phyloP scores from a whole-genome alignment of 768 basidiomycete species.

The Mycena indigotica region DNA sequence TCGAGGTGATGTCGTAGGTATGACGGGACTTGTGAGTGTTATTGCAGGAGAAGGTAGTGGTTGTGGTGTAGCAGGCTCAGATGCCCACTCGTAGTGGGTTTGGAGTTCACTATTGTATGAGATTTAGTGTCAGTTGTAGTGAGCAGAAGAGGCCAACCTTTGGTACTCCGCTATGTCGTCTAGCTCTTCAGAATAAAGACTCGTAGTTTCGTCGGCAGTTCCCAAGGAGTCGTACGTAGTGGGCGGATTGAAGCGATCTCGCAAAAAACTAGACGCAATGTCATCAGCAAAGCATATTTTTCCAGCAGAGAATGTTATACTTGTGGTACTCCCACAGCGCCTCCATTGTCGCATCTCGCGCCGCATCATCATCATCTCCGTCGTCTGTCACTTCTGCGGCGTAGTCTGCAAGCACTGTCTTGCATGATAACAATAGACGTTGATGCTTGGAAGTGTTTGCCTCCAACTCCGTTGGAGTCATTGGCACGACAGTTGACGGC shows the following conservation, averaged over 20 bases:
- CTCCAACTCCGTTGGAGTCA: conserved; percentile 45
- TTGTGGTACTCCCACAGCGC: conserved; percentile 43
- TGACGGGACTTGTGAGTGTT: background rate
- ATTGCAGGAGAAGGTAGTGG: background rate
- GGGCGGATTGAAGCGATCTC: conserved; percentile 25
- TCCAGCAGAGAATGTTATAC: conserved; percentile 24
- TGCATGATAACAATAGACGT: conserved; percentile 46
- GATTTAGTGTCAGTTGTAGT: background rate
- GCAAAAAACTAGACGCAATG: conserved; percentile 25
- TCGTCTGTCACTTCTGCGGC: conserved; percentile 32
- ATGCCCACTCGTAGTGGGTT: background rate
- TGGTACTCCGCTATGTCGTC: conserved; percentile 25
- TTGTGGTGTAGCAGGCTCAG: background rate
- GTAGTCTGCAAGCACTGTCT: conserved; percentile 43
- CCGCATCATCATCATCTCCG: conserved; percentile 29
- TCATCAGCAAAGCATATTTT: background rate
- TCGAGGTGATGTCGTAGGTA: background rate
- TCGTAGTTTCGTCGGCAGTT: conserved; percentile 2
- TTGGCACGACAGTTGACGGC: conserved; percentile 46
- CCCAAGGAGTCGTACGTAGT: background rate
- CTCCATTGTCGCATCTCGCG: conserved; percentile 32
- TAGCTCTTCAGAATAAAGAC: conserved; percentile 20
- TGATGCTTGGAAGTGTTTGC: conserved; percentile 51
- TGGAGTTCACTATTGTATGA: conserved; percentile 6
- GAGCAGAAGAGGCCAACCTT: conserved; percentile 8